Percentiles rank a stretch among this genome's conserved stretches.
phyloP scores from a whole-genome alignment of 768 basidiomycete species.

The Scleroderma bovista region DNA sequence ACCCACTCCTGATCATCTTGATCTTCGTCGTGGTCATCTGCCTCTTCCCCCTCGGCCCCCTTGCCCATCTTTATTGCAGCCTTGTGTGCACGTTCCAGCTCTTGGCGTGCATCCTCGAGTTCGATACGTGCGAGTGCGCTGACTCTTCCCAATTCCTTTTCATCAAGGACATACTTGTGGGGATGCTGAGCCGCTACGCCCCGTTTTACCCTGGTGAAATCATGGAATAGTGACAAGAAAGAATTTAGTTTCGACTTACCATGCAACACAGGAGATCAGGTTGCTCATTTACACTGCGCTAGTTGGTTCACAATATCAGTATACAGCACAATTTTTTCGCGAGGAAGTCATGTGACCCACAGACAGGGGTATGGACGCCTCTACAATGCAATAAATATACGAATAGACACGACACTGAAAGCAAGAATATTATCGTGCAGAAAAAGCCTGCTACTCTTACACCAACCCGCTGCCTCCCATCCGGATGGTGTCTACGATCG shows the following conservation, averaged over 20 bases:
- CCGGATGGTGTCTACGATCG: conserved; percentile 58
- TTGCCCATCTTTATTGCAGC: conserved; percentile 68
- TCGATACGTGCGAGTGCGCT: conserved; percentile 82
- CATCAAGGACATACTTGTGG: conserved; percentile 83
- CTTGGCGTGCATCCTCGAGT: conserved; percentile 83
- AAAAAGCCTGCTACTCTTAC: conserved; percentile 24
- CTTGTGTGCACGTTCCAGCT: conserved; percentile 76
- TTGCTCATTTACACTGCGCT: conserved; percentile 58
- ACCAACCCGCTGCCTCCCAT: conserved; percentile 78
- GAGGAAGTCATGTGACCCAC: no score
- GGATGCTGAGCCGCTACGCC: conserved; percentile 76
- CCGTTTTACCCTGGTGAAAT: conserved; percentile 58
- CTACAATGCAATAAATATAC: no score
- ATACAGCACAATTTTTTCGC: no score
- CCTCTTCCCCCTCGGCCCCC: conserved; percentile 61
- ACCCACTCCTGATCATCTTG: conserved; percentile 67
- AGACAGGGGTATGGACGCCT: no score
- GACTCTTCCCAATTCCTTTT: conserved; percentile 84
- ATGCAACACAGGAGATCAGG: conserved; percentile 69
- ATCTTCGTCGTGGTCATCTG: conserved; percentile 46
- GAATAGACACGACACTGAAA: background rate
- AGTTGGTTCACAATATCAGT: no score
- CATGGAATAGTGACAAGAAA: background rate
- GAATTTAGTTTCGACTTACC: conserved; percentile 27
- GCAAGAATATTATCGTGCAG: background rate